phyloP scores from a whole-genome alignment of 148 eudicot species.

The Agrostemma githago region DNA sequence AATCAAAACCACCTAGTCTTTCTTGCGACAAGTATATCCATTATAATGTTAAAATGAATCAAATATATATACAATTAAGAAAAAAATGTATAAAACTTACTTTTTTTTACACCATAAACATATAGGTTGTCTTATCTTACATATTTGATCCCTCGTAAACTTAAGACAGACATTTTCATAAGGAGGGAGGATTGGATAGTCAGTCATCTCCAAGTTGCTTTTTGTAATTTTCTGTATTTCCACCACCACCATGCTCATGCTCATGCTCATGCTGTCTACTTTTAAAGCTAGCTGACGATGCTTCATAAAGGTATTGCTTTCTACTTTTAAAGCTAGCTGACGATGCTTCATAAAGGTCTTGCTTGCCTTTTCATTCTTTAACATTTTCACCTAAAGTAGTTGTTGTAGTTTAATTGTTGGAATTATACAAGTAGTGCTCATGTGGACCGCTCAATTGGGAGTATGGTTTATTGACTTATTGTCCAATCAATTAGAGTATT shows the following conservation, averaged over 20 bases:
- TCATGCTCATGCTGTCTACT: background rate
- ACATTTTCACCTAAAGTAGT: no score
- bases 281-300: background rate
- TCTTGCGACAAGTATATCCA: background rate
- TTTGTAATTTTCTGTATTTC: background rate
- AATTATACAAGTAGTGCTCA: no score
- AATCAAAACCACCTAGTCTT: background rate
- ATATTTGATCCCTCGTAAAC: no score
- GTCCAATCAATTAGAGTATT: no score
- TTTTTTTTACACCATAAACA: no score
- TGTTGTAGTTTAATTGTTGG: no score
- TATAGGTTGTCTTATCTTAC: no score
- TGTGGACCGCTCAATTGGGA: no score
- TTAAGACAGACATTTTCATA: no score
- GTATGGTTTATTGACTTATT: no score
- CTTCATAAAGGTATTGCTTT: background rate
- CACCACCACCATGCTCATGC: no score
- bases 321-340: background rate
- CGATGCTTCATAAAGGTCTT: background rate
- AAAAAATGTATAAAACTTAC: background rate
- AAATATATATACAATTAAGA: background rate
- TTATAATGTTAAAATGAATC: no score
- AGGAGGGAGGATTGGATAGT: background rate
- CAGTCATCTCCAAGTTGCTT: conserved; percentile 1
- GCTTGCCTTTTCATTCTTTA: background rate